Evolutionary conservation across 2,329 filamentous ascomycete genomes (phyloP).

Genomic region (Pestalotiopsis sp.): DNA sequence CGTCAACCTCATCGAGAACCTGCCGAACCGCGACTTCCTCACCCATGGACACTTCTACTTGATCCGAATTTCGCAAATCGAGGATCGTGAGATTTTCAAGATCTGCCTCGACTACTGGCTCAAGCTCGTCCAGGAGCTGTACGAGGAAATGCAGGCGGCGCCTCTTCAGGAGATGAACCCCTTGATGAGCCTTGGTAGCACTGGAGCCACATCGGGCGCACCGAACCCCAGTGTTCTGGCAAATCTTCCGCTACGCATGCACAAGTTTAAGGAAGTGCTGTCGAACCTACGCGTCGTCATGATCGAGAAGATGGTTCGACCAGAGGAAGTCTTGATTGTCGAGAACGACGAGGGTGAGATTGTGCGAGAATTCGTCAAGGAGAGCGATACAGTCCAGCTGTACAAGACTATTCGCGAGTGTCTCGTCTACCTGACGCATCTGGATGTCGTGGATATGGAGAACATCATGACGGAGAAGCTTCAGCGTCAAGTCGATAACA

Average conservation of each 20-base stretch:
- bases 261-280: slow-evolving; percentile 94
- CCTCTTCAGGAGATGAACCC: slow-evolving; percentile 94
- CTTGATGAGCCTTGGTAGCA: slow-evolving; percentile 75
- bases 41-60: slow-evolving; percentile 97
- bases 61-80: slow-evolving; percentile 97
- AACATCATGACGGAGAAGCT: slow-evolving; percentile 99
- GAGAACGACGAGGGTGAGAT: slow-evolving; percentile 99
- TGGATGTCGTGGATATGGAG: slow-evolving; percentile 97
- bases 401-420: slow-evolving; percentile 99
- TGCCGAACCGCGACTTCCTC: slow-evolving; percentile 93
- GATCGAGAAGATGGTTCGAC: slow-evolving; percentile 99
- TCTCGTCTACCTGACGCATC: slow-evolving; percentile 92
- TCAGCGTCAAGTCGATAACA: slow-evolving; percentile 89
- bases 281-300: slow-evolving; percentile 95
- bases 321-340: slow-evolving; percentile 97
- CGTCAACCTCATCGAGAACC: slow-evolving; percentile 90
- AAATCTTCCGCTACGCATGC: slow-evolving; percentile 93
- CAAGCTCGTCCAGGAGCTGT: slow-evolving; percentile 95
- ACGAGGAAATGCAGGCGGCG: slow-evolving; percentile 97
- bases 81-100: slow-evolving; percentile 99
- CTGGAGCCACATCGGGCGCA: slow-evolving; percentile 77
- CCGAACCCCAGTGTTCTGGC: slow-evolving; percentile 82
- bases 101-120: slow-evolving; percentile 99
- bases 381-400: slow-evolving; percentile 97
- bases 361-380: slow-evolving; percentile 98